Evolutionary conservation across 2,329 filamentous ascomycete genomes (phyloP).

Genomic region (Curvularia lunata): DNA sequence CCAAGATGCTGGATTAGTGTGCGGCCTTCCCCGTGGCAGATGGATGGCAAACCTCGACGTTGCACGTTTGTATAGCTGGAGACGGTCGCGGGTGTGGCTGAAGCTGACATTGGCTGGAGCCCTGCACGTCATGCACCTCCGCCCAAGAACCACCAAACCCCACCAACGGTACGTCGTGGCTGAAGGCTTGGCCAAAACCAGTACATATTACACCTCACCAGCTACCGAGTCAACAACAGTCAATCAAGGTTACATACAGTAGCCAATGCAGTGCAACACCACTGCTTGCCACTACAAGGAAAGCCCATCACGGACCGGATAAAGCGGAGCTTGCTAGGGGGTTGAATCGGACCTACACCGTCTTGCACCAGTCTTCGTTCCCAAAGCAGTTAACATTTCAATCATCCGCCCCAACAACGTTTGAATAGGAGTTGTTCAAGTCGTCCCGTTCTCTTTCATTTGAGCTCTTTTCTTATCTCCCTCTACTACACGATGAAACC

Average conservation of each 20-base stretch:
- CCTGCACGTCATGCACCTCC: not conserved
- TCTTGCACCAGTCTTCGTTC: conserved; percentile 24
- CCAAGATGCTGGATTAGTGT: not conserved
- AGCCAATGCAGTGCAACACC: not conserved
- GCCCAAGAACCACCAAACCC: not conserved
- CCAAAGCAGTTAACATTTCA: conserved; percentile 3
- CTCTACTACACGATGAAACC: conserved; percentile 32
- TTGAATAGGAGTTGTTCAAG: not conserved
- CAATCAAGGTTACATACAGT: not conserved
- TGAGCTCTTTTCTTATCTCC: not conserved
- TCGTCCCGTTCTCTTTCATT: not conserved
- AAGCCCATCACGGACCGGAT: not conserved
- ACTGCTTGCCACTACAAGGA: not conserved
- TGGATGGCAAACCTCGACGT: not conserved
- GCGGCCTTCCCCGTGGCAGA: not conserved
- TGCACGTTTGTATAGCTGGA: not conserved
- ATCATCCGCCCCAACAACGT: not conserved
- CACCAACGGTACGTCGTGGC: not conserved
- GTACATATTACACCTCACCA: not conserved
- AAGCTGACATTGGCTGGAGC: not conserved
- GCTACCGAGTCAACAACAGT: not conserved
- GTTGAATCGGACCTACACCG: conserved; percentile 10
- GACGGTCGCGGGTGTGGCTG: not conserved
- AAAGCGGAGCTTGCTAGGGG: not conserved
- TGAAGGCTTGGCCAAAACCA: not conserved